Evolutionary conservation across 352 stramenopile genomes (phyloP).

Genomic region (Chrysophaeum taylorii): DNA sequence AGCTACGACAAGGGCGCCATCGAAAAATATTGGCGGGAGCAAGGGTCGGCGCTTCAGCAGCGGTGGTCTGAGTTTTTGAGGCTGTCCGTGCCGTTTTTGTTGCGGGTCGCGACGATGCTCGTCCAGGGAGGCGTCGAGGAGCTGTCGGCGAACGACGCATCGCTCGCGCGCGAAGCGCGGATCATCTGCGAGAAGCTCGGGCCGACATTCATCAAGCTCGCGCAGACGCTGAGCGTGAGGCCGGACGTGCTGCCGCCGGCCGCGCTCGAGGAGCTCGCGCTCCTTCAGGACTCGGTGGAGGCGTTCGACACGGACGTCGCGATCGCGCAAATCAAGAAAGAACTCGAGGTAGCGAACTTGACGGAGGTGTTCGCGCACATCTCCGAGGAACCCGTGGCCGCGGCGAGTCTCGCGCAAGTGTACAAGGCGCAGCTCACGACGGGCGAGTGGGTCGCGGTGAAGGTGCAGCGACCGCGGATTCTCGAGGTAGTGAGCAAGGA

Average conservation of each 20-base stretch:
- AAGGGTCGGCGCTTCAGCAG: conserved; percentile 51
- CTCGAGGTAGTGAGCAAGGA: conserved; percentile 63
- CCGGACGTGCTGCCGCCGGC: conserved; percentile 62
- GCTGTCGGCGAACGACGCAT: conserved; percentile 48
- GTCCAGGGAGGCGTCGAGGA: conserved; percentile 51
- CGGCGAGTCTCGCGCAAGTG: conserved; percentile 65
- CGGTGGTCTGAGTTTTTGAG: conserved; percentile 61
- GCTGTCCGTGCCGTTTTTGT: conserved; percentile 62
- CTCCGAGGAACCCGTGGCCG: conserved; percentile 57
- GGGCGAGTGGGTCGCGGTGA: conserved; percentile 57
- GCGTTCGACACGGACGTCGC: conserved; percentile 57
- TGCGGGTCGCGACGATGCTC: conserved; percentile 46
- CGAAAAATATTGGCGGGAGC: conserved; percentile 59
- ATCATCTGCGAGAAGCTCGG: conserved; percentile 65
- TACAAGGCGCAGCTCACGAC: conserved; percentile 50
- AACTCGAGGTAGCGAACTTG: conserved; percentile 54
- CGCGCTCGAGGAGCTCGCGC: conserved; percentile 58
- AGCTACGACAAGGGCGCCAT: conserved; percentile 66
- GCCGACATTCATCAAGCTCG: conserved; percentile 66
- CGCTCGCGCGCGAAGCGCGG: conserved; percentile 48
- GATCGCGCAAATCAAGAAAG: conserved; percentile 55
- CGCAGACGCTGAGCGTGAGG: conserved; percentile 44
- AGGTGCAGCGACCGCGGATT: conserved; percentile 66
- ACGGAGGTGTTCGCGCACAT: conserved; percentile 63
- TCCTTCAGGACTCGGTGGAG: conserved; percentile 61